A percentile compares a stretch with the other conserved stretches of the same genome.
Conservation (phyloP, 2,329 filamentous ascomycete species). For the Fusarium foetens region DNA sequence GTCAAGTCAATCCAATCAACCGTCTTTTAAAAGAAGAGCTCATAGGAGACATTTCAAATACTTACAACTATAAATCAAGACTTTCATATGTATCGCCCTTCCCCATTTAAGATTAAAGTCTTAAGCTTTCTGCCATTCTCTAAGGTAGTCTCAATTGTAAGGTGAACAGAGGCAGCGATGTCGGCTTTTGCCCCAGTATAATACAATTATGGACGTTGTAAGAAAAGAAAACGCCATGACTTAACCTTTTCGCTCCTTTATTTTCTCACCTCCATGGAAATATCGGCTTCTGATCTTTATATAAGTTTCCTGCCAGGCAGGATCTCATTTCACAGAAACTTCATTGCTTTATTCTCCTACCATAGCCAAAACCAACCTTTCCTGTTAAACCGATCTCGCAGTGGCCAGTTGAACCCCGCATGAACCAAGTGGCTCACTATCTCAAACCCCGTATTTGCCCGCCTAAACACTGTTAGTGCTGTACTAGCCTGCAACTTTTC, state of each 20-base stretch:
- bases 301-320: neutral
- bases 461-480: conserved; percentile 25
- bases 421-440: conserved; percentile 29
- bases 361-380: neutral
- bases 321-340: too few species aligned
- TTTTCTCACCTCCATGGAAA: neutral
- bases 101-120: neutral
- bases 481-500: conserved; percentile 19
- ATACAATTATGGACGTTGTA: neutral
- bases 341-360: neutral
- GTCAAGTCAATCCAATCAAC: neutral
- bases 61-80: neutral
- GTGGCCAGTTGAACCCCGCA: conserved; percentile 38
- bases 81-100: neutral
- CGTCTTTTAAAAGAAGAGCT: neutral
- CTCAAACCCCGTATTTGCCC: neutral
- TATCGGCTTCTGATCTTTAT: too few species aligned
- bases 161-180: neutral
- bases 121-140: neutral
- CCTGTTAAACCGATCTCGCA: neutral
- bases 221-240: neutral
- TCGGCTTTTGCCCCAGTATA: neutral
- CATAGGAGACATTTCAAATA: too few species aligned
- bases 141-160: neutral
- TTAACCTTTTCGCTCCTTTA: neutral